Conservation (phyloP, 495 filamentous ascomycete genomes). For the Penicillium waksmanii region DNA sequence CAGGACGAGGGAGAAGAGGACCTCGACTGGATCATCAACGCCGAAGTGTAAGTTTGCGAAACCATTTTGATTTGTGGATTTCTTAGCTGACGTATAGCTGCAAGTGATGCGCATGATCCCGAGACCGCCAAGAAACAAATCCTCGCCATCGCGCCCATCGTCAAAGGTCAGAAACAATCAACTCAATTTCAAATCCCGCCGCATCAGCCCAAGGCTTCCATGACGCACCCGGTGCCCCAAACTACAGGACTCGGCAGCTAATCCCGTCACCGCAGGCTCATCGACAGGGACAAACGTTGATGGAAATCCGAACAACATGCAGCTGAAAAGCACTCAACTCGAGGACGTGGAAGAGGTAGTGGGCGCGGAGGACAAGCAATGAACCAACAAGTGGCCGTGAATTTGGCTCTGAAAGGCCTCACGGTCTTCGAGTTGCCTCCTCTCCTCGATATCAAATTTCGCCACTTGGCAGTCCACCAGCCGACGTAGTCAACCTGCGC, state of each 20-base stretch:
- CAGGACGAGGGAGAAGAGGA: conserved; percentile 82
- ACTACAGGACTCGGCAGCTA: conserved; percentile 24
- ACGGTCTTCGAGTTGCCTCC: background rate
- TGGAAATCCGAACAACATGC: conserved; percentile 27
- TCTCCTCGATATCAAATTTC: conserved; percentile 11
- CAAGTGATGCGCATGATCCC: conserved; percentile 69
- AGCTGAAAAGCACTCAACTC: conserved; percentile 54
- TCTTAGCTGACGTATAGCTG: conserved; percentile 12
- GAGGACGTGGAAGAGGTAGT: conserved; percentile 59
- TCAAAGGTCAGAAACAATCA: conserved; percentile 66
- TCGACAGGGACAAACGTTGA: conserved; percentile 14
- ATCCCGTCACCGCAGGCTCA: conserved; percentile 24
- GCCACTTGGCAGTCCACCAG: conserved; percentile 8
- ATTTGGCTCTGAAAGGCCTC: conserved; percentile 4
- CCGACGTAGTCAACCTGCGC: conserved; percentile 32
- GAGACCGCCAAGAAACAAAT: conserved; percentile 83
- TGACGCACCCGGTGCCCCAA: conserved; percentile 12
- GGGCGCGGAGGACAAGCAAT: conserved; percentile 53
- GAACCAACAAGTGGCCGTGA: conserved; percentile 4
- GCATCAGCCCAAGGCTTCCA: conserved; percentile 6
- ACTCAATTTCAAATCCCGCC: conserved; percentile 48
- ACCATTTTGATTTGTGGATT: background rate
- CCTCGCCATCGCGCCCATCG: conserved; percentile 80
- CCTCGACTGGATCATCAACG: conserved; percentile 93
- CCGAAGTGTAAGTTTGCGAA: conserved; percentile 70